Evolutionary conservation across 768 basidiomycete species (phyloP).

Genomic region (Hygrocybe punicea): DNA sequence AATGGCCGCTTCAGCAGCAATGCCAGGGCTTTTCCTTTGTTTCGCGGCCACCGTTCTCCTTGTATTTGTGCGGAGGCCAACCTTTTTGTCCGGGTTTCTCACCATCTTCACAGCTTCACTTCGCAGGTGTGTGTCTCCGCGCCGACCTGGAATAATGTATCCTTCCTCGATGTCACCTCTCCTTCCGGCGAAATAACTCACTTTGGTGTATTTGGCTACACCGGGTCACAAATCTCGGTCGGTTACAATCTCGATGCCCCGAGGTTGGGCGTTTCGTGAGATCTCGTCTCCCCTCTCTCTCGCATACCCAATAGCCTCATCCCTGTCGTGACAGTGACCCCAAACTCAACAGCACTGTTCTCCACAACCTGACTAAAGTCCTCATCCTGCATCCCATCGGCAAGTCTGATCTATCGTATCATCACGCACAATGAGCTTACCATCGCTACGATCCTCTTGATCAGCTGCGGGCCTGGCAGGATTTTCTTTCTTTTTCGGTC

Average conservation of each 20-base stretch:
- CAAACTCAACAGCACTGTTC: constrained; percentile 47
- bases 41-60: constrained; percentile 69
- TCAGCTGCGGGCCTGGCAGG: constrained; percentile 63
- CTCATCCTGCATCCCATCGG: constrained; percentile 82
- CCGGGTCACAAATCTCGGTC: constrained; percentile 49
- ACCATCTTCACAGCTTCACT: neutral
- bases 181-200: constrained; percentile 36
- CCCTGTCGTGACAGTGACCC: constrained; percentile 32
- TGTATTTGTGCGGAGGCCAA: constrained; percentile 52
- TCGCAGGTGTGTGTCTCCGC: constrained; percentile 63
- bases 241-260: constrained; percentile 52
- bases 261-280: constrained; percentile 42
- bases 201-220: constrained; percentile 79
- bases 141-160: constrained; percentile 70
- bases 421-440: constrained; percentile 3
- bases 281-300: constrained; percentile 7
- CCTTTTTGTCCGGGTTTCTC: constrained; percentile 1
- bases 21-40: constrained; percentile 69
- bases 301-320: neutral
- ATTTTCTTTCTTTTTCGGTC: constrained; percentile 61
- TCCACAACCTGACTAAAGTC: constrained; percentile 68
- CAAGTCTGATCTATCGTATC: constrained; percentile 27
- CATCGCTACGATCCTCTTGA: neutral
- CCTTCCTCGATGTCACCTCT: constrained; percentile 56
- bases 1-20: constrained; percentile 57